These are phyloP conservation scores for Zygotorulaspora mrakii DNA, from an alignment of 1,139 yeast genomes.

Conservation along the genomic window DNA sequence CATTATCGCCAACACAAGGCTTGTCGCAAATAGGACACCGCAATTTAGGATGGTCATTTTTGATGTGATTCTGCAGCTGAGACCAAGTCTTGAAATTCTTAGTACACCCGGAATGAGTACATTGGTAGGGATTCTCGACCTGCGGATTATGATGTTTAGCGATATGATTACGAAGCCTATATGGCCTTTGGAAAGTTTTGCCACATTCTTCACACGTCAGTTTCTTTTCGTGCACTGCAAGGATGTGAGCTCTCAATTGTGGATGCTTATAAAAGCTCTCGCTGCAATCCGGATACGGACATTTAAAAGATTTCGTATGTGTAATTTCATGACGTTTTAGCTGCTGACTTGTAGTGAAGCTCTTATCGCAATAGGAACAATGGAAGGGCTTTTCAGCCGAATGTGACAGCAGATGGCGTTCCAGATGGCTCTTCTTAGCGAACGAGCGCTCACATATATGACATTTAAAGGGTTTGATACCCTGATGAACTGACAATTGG, in stretches of 20 bases:
- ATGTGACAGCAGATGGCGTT: constrained; percentile 69
- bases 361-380: constrained; percentile 77
- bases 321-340: constrained; percentile 74
- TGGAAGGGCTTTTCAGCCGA: constrained; percentile 63
- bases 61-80: constrained; percentile 66
- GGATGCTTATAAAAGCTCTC: constrained; percentile 76
- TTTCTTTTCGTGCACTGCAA: constrained; percentile 53
- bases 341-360: constrained; percentile 79
- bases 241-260: constrained; percentile 68
- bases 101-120: constrained; percentile 60
- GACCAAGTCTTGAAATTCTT: constrained; percentile 70
- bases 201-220: constrained; percentile 57
- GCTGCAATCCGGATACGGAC: constrained; percentile 58
- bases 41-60: constrained; percentile 67
- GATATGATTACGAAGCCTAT: constrained; percentile 58
- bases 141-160: constrained; percentile 50
- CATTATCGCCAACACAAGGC: constrained; percentile 69
- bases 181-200: constrained; percentile 57
- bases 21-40: constrained; percentile 66
- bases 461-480: constrained; percentile 75
- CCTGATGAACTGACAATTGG: constrained; percentile 62
- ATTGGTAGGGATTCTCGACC: constrained; percentile 43
- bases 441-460: constrained; percentile 61
- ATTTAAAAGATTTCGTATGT: constrained; percentile 66
- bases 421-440: constrained; percentile 71